Evolutionary conservation across 306 rosid genomes (phyloP).

Genomic region (Sicyos edulis): DNA sequence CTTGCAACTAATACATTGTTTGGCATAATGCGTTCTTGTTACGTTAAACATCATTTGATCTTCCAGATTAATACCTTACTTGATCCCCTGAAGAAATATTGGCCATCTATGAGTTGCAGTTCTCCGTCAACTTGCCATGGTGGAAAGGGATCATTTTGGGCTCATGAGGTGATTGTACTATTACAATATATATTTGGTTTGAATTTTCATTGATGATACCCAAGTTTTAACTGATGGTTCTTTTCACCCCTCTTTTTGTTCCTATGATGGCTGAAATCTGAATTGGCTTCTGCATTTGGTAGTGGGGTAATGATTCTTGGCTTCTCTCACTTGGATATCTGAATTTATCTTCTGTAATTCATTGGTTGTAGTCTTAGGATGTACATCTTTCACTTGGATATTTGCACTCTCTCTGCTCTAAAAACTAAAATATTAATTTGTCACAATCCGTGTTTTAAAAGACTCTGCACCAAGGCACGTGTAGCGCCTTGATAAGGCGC

Average conservation of each 20-base stretch:
- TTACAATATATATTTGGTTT: constrained; percentile 22
- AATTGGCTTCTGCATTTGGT: constrained; percentile 29
- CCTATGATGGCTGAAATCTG: constrained; percentile 31
- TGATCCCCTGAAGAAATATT: constrained; percentile 51
- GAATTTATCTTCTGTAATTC: too few species aligned
- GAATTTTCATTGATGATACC: constrained; percentile 13
- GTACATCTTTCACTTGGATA: too few species aligned
- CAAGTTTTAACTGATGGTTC: constrained; percentile 36
- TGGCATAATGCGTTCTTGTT: background rate
- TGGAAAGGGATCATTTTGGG: constrained; percentile 84
- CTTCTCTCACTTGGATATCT: constrained; percentile 21
- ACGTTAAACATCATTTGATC: constrained; percentile 22
- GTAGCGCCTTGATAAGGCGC: too few species aligned
- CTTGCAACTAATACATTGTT: background rate
- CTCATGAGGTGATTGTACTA: constrained; percentile 72
- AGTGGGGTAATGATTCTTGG: constrained; percentile 87
- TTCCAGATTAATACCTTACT: constrained; percentile 63
- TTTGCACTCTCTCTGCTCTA: background rate
- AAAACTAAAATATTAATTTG: background rate
- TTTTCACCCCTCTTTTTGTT: constrained; percentile 22
- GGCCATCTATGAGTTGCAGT: constrained; percentile 90
- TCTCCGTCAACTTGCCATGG: constrained; percentile 59
- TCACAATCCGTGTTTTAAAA: background rate
- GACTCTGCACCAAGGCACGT: too few species aligned
- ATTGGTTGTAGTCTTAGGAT: too few species aligned